phyloP scores from a whole-genome alignment of 176 grass and related monocot species.

The Coix lacrymajobi region DNA sequence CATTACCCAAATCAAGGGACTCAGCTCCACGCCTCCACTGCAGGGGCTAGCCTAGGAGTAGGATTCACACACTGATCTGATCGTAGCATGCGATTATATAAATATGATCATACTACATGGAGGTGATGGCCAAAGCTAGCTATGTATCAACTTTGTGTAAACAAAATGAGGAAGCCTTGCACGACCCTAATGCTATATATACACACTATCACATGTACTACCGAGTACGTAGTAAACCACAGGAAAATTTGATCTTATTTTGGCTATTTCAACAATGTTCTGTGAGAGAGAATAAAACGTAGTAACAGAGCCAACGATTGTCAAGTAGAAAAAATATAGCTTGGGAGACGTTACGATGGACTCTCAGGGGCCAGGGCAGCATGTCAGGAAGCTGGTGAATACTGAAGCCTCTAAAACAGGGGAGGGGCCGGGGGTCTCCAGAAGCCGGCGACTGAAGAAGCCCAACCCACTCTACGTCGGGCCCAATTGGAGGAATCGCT shows the following conservation, averaged over 20 bases:
- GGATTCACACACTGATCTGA: not conserved
- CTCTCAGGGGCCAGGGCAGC: not conserved
- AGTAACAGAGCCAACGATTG: too few relatives aligned
- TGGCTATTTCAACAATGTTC: too few relatives aligned
- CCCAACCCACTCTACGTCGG: too few relatives aligned
- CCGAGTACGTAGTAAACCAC: too few relatives aligned
- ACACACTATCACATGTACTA: too few relatives aligned
- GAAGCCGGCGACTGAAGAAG: too few relatives aligned
- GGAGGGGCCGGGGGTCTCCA: too few relatives aligned
- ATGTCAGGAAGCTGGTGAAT: too few relatives aligned
- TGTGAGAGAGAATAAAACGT: too few relatives aligned
- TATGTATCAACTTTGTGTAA: not conserved
- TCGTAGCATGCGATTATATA: not conserved
- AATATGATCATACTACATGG: not conserved
- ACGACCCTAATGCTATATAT: not conserved
- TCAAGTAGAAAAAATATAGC: too few relatives aligned
- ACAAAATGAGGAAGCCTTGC: not conserved
- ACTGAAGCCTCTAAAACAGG: too few relatives aligned
- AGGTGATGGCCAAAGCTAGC: not conserved
- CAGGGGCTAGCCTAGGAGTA: not conserved
- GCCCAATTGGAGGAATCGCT: too few relatives aligned
- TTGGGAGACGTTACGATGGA: not conserved
- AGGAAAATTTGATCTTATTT: not conserved
- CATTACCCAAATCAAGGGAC: constrained; percentile 41
- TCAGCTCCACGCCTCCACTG: not conserved